Base-by-base conservation (phyloP, 1,284 basidiomycete species). In the Cystobasidiaceae sp. region DNA sequence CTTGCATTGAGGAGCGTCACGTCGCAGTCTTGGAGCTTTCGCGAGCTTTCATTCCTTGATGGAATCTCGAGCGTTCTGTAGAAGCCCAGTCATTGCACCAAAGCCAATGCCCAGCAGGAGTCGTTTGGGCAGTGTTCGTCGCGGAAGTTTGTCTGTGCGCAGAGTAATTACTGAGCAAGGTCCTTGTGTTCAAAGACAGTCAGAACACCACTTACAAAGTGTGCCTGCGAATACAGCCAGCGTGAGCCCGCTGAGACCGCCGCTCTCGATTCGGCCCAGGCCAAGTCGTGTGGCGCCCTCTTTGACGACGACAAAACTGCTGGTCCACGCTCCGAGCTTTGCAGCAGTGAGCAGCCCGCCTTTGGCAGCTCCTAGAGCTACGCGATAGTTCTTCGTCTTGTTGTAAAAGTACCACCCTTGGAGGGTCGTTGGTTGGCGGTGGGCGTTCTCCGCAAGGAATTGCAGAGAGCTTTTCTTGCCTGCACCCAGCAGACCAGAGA, bases 371-470 rank as follows among this genome's bases (percentile, higher is more conserved):
- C 82, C 86, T 69, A 85, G 81, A 74, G 89, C 81, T 71, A 90
- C 84, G 71, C 83, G 81, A 80, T 91, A 91, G 79, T 92, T 92
- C 78, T 91, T 92, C 43, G 89, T 90, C 80, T 91, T 91, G 76
- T 89, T 87, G 82, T 91, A 92, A 72, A 89, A 86, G 75, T 91
- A 92, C 90, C 89, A 92, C 70, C 89, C 89, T 69, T 85, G 82
- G 63, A 90, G 81, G 30, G 89, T 92, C 72, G 78, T 85, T 30
- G 89, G 89, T 57, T 87, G 81, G 58, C 88, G 81, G 77, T 92
- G 90, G 37, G 85, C 77, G 72, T 83, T 83, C 73, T 83, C 82
- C 17, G 82, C 82, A 48, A 83, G 77, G 74, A 81, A 83, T 54
- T 80, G 81, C 68, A 82, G 75, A 9, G 78, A 76, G 7, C 79